phyloP scores from a whole-genome alignment of 768 basidiomycete genomes.

The Tulasnella sp. region DNA sequence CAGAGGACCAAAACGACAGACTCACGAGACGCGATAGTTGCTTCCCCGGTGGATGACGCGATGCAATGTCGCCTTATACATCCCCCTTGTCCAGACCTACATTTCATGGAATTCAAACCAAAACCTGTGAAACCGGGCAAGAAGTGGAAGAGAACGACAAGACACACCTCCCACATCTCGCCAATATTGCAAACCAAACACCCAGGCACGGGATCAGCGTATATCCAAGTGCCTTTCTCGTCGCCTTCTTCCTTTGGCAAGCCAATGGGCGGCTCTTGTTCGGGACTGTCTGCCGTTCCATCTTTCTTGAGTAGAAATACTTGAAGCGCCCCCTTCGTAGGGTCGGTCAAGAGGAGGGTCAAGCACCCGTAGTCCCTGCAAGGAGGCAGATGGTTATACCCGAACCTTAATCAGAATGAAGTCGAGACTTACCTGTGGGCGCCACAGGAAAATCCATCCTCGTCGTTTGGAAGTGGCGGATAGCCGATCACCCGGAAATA shows the following conservation, averaged over 20 bases:
- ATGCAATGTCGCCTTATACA: constrained; percentile 84
- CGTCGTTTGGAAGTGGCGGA: constrained; percentile 65
- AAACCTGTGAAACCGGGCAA: not conserved
- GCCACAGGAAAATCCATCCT: constrained; percentile 80
- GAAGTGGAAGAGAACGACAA: not conserved
- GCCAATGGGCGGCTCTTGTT: not conserved
- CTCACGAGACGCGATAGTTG: constrained; percentile 71
- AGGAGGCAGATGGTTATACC: not conserved
- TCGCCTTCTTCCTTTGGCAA: constrained; percentile 39
- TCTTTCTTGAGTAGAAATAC: constrained; percentile 46
- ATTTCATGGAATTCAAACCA: not conserved
- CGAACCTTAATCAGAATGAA: not conserved
- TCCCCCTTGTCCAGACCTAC: constrained; percentile 79
- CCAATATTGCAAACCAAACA: constrained; percentile 88
- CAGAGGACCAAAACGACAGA: not conserved
- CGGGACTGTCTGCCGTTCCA: not conserved
- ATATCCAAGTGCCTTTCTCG: constrained; percentile 62
- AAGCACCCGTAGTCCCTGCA: constrained; percentile 80
- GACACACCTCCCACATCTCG: constrained; percentile 46
- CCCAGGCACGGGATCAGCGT: constrained; percentile 69
- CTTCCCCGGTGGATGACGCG: constrained; percentile 65
- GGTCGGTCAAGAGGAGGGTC: constrained; percentile 82
- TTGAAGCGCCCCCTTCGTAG: constrained; percentile 67
- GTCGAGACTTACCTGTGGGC: constrained; percentile 55
- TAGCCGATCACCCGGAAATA: constrained; percentile 81